These are phyloP conservation scores for Suillus subalutaceus DNA, from an alignment of 768 basidiomycete species.

Conservation along the genomic window DNA sequence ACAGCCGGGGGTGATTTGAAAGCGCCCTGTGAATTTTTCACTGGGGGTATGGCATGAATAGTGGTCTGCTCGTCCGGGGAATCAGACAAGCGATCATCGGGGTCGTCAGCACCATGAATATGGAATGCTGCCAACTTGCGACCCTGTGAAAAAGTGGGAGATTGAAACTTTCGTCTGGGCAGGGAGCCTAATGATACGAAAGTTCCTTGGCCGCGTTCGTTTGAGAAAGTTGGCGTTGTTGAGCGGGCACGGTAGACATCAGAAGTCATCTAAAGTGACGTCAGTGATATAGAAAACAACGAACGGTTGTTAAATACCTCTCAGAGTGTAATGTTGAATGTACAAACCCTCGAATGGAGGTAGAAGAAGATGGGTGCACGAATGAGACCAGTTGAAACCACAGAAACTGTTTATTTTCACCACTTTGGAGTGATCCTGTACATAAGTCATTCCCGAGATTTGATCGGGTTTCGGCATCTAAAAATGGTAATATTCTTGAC, in stretches of 20 bases:
- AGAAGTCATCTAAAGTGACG: constrained; percentile 21
- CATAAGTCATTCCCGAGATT: not conserved
- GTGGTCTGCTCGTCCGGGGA: constrained; percentile 21
- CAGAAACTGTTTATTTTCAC: constrained; percentile 2
- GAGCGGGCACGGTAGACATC: constrained; percentile 17
- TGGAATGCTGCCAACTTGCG: constrained; percentile 23
- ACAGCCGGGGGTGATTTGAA: constrained; percentile 24
- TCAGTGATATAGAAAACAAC: not conserved
- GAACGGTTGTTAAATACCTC: not conserved
- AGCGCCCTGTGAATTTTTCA: constrained; percentile 19
- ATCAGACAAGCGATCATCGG: constrained; percentile 22
- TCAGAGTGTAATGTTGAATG: not conserved
- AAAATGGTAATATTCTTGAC: constrained; percentile 7
- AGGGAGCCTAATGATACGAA: constrained; percentile 50
- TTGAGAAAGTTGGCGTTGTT: constrained; percentile 32
- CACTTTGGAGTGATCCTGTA: not conserved
- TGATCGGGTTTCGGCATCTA: constrained; percentile 7
- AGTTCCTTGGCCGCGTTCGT: constrained; percentile 48
- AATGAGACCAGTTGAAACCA: not conserved
- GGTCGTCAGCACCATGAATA: constrained; percentile 26
- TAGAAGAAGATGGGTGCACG: not conserved
- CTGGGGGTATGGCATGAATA: constrained; percentile 9
- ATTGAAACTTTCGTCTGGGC: constrained; percentile 39
- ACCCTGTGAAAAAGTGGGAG: constrained; percentile 15
- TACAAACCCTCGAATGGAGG: not conserved